Evolutionary conservation across 768 basidiomycete species (phyloP).

Genomic region (Pleurotus cornucopiae): DNA sequence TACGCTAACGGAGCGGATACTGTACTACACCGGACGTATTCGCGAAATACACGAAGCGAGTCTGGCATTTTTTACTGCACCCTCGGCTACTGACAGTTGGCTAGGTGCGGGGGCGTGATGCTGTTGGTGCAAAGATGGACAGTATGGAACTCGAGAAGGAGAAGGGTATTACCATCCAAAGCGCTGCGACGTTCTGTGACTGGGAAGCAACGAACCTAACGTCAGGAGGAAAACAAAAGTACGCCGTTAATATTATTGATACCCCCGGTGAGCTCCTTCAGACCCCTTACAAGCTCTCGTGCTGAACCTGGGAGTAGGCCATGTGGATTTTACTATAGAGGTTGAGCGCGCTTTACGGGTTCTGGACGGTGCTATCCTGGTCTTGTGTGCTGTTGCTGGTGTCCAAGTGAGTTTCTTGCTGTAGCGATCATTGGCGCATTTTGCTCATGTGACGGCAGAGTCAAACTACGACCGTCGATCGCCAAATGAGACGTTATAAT

Average conservation of each 20-base stretch:
- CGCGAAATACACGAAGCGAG: slow-evolving; percentile 93
- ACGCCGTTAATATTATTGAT: slow-evolving; percentile 96
- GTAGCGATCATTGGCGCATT: not conserved
- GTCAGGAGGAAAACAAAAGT: slow-evolving; percentile 68
- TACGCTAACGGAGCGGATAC: slow-evolving; percentile 90
- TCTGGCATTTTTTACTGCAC: slow-evolving; percentile 11
- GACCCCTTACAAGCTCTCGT: not conserved
- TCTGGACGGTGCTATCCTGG: slow-evolving; percentile 93
- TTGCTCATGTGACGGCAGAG: slow-evolving; percentile 42
- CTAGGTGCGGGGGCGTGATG: slow-evolving; percentile 89
- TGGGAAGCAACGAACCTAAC: slow-evolving; percentile 74
- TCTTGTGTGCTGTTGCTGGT: slow-evolving; percentile 95
- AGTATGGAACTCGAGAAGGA: slow-evolving; percentile 98
- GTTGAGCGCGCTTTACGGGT: slow-evolving; percentile 96
- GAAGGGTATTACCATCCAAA: slow-evolving; percentile 99
- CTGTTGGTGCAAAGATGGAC: slow-evolving; percentile 99
- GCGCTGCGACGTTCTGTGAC: slow-evolving; percentile 97
- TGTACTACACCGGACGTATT: slow-evolving; percentile 96
- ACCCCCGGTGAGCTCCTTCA: slow-evolving; percentile 68
- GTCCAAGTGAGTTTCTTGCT: slow-evolving; percentile 61
- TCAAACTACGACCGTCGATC: slow-evolving; percentile 98
- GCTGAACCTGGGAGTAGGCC: slow-evolving; percentile 48
- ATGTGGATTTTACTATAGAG: slow-evolving; percentile 99
- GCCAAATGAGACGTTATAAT: slow-evolving; percentile 97
- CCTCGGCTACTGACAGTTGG: slow-evolving; percentile 8